Percentiles rank a stretch among this genome's conserved stretches.
Evolutionary conservation across 2,329 filamentous ascomycete species (phyloP).

Genomic region (Microdochium trichocladiopsis): DNA sequence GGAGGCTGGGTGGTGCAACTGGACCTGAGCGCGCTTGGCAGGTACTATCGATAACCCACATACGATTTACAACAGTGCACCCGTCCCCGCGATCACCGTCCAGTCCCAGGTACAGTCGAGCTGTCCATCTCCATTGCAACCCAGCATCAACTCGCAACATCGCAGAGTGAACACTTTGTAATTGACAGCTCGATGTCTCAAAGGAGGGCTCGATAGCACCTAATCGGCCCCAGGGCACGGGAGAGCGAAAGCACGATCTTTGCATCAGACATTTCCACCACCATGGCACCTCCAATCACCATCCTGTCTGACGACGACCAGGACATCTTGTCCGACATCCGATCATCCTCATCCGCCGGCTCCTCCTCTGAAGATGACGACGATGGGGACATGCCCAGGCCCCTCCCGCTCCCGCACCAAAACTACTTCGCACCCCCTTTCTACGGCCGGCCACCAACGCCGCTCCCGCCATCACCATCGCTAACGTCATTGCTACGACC

Average conservation of each 20-base stretch:
- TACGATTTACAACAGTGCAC: not conserved
- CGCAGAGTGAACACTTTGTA: no score
- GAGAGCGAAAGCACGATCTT: not conserved
- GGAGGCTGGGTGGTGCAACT: not conserved
- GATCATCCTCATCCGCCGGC: slow-evolving; percentile 3
- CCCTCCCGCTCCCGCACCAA: slow-evolving; percentile 38
- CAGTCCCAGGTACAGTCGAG: no score
- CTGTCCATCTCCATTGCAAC: no score
- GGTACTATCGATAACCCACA: not conserved
- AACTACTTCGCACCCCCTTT: slow-evolving; percentile 73
- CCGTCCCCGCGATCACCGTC: no score
- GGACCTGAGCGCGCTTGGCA: not conserved
- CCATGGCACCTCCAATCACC: slow-evolving; percentile 1
- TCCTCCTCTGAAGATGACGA: slow-evolving; percentile 16
- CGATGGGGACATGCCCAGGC: slow-evolving; percentile 23
- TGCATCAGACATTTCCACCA: not conserved
- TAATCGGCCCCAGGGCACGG: no score
- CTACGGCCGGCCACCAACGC: slow-evolving; percentile 94
- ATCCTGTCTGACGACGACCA: slow-evolving; percentile 6
- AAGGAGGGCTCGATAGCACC: no score
- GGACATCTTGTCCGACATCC: slow-evolving; percentile 10
- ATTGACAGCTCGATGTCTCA: no score
- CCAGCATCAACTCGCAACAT: no score
- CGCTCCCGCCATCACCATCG: slow-evolving; percentile 85
- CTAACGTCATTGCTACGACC: slow-evolving; percentile 86